Evolutionary conservation across 176 grass and related monocot species (phyloP), one percentile per base, ranked within the genome.

Genomic region (Zizania latifolia): DNA sequence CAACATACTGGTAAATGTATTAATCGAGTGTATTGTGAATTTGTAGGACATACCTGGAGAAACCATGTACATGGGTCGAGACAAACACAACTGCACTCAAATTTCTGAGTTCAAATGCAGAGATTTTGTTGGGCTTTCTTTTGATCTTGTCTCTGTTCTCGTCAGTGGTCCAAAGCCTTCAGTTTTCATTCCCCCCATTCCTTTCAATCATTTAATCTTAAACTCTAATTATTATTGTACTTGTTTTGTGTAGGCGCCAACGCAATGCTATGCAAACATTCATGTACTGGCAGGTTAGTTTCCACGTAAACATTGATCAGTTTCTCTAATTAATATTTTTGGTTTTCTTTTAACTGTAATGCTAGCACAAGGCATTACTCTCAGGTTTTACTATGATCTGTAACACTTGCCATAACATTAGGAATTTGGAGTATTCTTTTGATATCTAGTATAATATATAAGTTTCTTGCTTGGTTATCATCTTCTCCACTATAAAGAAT

Each of bases 251-350:
- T 81, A 99, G 96, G 84, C 58, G 74, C 84, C 89, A 99, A 29
- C 68, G 96, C 65, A 94, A 82, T 86, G 74, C 83, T 86, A 92
- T 99, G 78, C 92, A 92, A 79, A 92, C 89, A 69, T 95, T 94
- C 87, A 99, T 99, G 77, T 99, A 99, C 65, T 99, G 92, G 96
- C 96, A 99, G 96, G 96, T 99, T 88, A 76, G 78, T 77, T 79
- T 50, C 62, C 10, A 8, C 17, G 22, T 62, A 30, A 81, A 62
- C 22, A 53, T 43, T 13, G 19, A 48, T 58, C 72, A 38, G 6
- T 45, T 72, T 81, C 30, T 48, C 38, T 1, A 4, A 14, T 59
- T 46, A 14, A 58, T 46, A 53, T 22, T 43, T 71, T 39, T 81
- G 35, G 4, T 72, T 81, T 81, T 51, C 15, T 64, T 27, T 72